phyloP scores from a whole-genome alignment of 2,329 filamentous ascomycete species.

The Amylocarpus encephaloides region DNA sequence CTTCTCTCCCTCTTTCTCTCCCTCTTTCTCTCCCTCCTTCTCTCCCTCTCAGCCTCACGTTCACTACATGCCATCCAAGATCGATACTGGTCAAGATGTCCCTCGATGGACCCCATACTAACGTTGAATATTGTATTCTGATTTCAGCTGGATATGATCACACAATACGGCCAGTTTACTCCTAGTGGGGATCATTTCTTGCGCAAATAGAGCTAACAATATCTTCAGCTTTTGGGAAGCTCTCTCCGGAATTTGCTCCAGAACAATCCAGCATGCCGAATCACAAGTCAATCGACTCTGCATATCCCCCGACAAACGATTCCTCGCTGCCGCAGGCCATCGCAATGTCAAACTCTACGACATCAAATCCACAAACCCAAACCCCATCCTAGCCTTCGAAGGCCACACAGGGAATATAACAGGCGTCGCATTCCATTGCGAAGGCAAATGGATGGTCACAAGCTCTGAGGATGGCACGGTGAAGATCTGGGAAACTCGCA shows the following conservation, averaged over 20 bases:
- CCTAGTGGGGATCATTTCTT: constrained; percentile 2
- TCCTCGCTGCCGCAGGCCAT: constrained; percentile 67
- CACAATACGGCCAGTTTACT: constrained; percentile 55
- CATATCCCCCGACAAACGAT: constrained; percentile 97
- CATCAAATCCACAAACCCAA: constrained; percentile 96
- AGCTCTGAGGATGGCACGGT: constrained; percentile 79
- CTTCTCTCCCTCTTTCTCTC: no score
- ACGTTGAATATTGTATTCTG: constrained; percentile 19
- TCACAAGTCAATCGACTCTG: constrained; percentile 97
- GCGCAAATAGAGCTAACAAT: constrained; percentile 5
- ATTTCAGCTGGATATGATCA: constrained; percentile 64
- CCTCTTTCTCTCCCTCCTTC: no score
- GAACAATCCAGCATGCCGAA: constrained; percentile 95
- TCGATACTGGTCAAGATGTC: constrained; percentile 6
- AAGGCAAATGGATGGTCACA: constrained; percentile 99
- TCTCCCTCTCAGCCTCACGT: no score
- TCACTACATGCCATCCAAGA: not conserved
- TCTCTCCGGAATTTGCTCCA: constrained; percentile 92
- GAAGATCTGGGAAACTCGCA: constrained; percentile 32
- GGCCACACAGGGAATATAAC: constrained; percentile 95
- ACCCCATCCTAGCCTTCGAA: constrained; percentile 87
- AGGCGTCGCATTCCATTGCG: constrained; percentile 94
- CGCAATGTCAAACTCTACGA: constrained; percentile 96
- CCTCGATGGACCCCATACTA: constrained; percentile 22
- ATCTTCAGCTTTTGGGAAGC: constrained; percentile 86